Base-by-base conservation (phyloP, 768 basidiomycete genomes). In the Collybia sordida region DNA sequence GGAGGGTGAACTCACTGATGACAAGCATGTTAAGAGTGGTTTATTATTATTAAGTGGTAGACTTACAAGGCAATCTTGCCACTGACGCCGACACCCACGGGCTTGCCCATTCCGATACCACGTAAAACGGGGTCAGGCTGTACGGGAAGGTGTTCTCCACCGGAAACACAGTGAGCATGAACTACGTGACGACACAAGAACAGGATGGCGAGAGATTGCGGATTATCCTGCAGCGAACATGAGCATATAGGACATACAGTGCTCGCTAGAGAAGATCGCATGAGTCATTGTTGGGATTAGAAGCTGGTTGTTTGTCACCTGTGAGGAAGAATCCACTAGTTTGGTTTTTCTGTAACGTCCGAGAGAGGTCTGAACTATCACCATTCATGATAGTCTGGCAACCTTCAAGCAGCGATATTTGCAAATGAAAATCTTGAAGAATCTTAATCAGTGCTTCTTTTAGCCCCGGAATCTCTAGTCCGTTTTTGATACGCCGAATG, bases 391-490 rank as follows among this genome's bases (percentile, higher is more conserved):
- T 92, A 3, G 81, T 81, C 67, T 91, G 88, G 61, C 94, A 97
- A 1, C 96, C 96, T 56, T 97, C 93, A 43, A 98, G 72, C 8
- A 99, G 69, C 7, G 93, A 95, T 21, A 93, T 89, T 66, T 96
- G 96, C 6, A 98, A 72, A 61, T 98, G 93, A 63, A 95, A 97
- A 61, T 97, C 95, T 55, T 96, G 93, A 43, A 99, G 70, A 47
- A 99, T 98, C 79, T 97, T 98, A 72, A 98, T 91, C 27, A 98
- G 70, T 3, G 96, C 94, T 43, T 87, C 85, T 64, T 97, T 95
- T 51, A 99, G 76, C 1, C 96, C 96, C 0, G 93, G 93, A 40
- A 99, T 98, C 68, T 98, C 94, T 3, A 98, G 76, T 2, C 97
- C 95, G 57, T 98, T 93, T 71, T 90, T 88, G 68, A 99, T 98